Base-by-base conservation (phyloP, 192 early-diverging fungal genomes). In the Chytriomyces hyalinus region DNA sequence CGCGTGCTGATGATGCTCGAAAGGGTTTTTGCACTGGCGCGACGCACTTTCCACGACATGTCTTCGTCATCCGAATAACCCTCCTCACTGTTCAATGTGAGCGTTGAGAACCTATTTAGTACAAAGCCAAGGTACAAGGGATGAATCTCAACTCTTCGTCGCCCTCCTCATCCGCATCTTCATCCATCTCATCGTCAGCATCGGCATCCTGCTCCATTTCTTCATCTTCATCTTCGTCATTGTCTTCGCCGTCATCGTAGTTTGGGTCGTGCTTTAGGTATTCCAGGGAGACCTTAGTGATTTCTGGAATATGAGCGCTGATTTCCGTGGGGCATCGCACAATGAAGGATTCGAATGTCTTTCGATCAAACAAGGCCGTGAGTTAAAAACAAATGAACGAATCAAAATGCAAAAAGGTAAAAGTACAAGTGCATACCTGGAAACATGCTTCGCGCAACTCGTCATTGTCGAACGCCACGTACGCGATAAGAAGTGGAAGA, bases 11-110 rank as follows among this genome's bases (percentile, higher is more conserved):
- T 92, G 49, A 89, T 70, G 49, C 87, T 78, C 1, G 86, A 72
- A 0, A 96, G 79, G 6, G 95, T 73, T 74, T 93, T 94, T 7
- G 91, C 86, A n/a, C 92, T 86, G 3, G 93, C 89, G 10, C 92
- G 85, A 61, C 95, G 92, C 8, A 96, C 95, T 78, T 96, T 96
- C 94, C 94, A 96, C 0, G 93, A 94, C 72, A 96, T 86, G 73
- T 96, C 95, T 63, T 96, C 95, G 53, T 96, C 94, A 67, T 96
- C 95, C 6, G 92, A 93, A 81, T 92, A 94, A 66, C 92, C 92
- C 43, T 84, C 86, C 68, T 80, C 65, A 0, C 69, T 73, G 17
- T 22, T 13, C 0, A 11, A 47, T 57, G 26, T 1, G 46, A 48
- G 17, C 22, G 2, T 69, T n/a, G 64, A 65, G 64, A 65, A 28